These are phyloP conservation scores for Cetradonia linearis DNA, from an alignment of 495 filamentous ascomycete genomes.

Conservation along the genomic window DNA sequence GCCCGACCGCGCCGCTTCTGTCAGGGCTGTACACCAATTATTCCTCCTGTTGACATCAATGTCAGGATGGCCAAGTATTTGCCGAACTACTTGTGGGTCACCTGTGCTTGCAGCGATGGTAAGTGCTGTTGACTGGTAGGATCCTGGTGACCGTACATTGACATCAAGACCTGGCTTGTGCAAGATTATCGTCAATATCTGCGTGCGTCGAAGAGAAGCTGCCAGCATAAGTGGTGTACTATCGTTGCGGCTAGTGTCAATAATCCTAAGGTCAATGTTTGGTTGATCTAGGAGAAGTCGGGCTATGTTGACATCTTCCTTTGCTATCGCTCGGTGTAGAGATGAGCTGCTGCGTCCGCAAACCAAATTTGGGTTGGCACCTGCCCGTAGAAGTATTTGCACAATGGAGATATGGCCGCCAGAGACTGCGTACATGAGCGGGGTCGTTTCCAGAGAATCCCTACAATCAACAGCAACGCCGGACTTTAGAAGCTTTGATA, in stretches of 20 bases:
- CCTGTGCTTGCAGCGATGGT: slow-evolving; percentile 13
- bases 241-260: slow-evolving; percentile 11
- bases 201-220: not conserved
- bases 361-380: slow-evolving; percentile 6
- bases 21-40: slow-evolving; percentile 4
- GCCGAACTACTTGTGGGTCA: not conserved
- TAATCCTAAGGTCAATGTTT: slow-evolving; percentile 9
- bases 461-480: slow-evolving; percentile 11
- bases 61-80: slow-evolving; percentile 8
- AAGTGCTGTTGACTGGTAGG: slow-evolving; percentile 13
- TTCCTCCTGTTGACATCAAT: slow-evolving; percentile 11
- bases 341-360: slow-evolving; percentile 9
- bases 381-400: slow-evolving; percentile 12
- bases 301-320: slow-evolving; percentile 4
- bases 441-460: slow-evolving; percentile 21
- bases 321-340: slow-evolving; percentile 13
- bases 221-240: slow-evolving; percentile 17
- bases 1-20: slow-evolving; percentile 3
- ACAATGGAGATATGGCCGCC: slow-evolving; percentile 22
- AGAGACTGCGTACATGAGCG: slow-evolving; percentile 24
- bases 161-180: slow-evolving; percentile 10
- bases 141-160: slow-evolving; percentile 5
- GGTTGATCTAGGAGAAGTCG: slow-evolving; percentile 6
- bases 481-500: slow-evolving; percentile 12
- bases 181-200: slow-evolving; percentile 11